These are phyloP conservation scores for Colletotrichum australisinense DNA, from an alignment of 2,329 filamentous ascomycete genomes.

Conservation along the genomic window DNA sequence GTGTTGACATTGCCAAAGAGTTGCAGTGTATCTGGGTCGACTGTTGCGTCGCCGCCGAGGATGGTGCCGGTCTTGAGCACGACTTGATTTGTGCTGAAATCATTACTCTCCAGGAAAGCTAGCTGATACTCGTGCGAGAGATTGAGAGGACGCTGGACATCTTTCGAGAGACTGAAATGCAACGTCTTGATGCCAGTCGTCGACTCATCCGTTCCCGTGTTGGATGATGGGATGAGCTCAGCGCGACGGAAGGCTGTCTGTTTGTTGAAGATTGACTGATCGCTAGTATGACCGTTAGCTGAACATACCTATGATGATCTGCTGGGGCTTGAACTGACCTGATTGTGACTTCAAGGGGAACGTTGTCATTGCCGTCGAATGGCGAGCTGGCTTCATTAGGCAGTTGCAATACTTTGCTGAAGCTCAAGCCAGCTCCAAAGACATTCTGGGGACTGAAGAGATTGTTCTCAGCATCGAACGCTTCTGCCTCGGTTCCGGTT, in stretches of 20 bases:
- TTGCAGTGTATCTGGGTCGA: slow-evolving; percentile 54
- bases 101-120: slow-evolving; percentile 58
- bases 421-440: slow-evolving; percentile 62
- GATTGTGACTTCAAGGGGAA: slow-evolving; percentile 66
- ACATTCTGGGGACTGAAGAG: slow-evolving; percentile 64
- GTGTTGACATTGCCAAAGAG: slow-evolving; percentile 61
- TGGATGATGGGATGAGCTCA: slow-evolving; percentile 63
- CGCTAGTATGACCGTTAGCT: slow-evolving; percentile 43
- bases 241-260: slow-evolving; percentile 71
- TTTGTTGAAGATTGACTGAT: slow-evolving; percentile 69
- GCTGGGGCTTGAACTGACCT: neutral
- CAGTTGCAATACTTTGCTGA: slow-evolving; percentile 62
- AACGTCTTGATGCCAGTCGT: slow-evolving; percentile 68
- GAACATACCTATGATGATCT: no score
- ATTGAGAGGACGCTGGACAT: slow-evolving; percentile 64
- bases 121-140: slow-evolving; percentile 71
- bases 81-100: slow-evolving; percentile 62
- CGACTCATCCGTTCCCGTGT: slow-evolving; percentile 61
- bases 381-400: slow-evolving; percentile 46
- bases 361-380: slow-evolving; percentile 57
- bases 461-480: slow-evolving; percentile 56
- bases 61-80: slow-evolving; percentile 67
- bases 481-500: slow-evolving; percentile 46
- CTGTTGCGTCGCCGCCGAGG: slow-evolving; percentile 48
- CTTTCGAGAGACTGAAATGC: slow-evolving; percentile 69